These are phyloP conservation scores for Phenoliferia sp. DNA, from an alignment of 1,284 basidiomycete genomes.

Conservation along the genomic window DNA sequence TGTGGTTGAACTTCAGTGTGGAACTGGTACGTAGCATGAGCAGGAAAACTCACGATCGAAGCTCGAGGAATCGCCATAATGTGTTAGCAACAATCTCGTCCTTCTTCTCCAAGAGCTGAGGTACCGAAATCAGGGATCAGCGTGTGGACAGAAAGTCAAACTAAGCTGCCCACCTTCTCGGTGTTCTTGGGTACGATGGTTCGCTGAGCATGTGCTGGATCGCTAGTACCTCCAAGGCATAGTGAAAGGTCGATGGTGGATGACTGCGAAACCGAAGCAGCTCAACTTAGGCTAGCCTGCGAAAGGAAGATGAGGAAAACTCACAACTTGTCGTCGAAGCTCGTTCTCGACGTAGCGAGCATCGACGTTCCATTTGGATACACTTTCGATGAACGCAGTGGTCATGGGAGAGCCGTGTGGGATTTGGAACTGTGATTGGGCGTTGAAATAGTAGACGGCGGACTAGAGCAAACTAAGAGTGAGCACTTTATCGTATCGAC, in stretches of 20 bases:
- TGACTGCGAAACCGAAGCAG: conserved; percentile 51
- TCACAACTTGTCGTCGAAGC: conserved; percentile 87
- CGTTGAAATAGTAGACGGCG: conserved; percentile 49
- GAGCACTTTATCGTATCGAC: too few species aligned
- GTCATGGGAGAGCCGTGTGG: conserved; percentile 73
- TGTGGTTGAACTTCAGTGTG: neutral
- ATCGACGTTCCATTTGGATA: conserved; percentile 87
- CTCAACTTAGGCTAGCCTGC: neutral
- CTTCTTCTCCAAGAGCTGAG: conserved; percentile 79
- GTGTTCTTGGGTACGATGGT: conserved; percentile 56
- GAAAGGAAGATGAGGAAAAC: conserved; percentile 44
- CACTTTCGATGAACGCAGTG: conserved; percentile 77
- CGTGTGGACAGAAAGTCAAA: neutral
- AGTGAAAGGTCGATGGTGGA: conserved; percentile 96
- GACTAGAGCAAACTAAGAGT: neutral
- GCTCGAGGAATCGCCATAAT: conserved; percentile 94
- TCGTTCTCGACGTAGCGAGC: conserved; percentile 87
- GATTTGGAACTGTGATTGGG: conserved; percentile 46
- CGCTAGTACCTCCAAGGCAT: conserved; percentile 81
- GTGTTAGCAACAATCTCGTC: conserved; percentile 98
- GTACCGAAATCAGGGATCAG: neutral
- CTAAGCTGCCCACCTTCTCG: conserved; percentile 41
- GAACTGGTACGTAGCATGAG: neutral
- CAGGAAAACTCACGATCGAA: conserved; percentile 66
- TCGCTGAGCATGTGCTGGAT: conserved; percentile 69